Base-by-base conservation (phyloP, 2,329 filamentous ascomycete genomes). In the Fusarium caatingaense region DNA sequence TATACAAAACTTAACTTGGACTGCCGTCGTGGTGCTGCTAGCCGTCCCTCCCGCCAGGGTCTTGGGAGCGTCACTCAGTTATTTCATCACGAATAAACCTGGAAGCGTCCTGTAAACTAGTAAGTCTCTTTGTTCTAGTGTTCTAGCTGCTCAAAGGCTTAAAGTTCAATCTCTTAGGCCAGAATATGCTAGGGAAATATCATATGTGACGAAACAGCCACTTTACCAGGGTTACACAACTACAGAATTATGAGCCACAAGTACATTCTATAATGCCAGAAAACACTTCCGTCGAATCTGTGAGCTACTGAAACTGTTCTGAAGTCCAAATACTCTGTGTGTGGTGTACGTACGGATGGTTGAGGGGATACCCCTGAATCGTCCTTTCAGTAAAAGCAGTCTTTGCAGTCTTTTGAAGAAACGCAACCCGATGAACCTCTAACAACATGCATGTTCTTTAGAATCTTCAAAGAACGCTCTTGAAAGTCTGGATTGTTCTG, bases 121-220 rank as follows among this genome's bases (percentile, higher is more conserved):
- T 13, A 7, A 2, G 3, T 2, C 21, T 13, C 34, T 25, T 44
- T 66, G 20, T 49, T 49, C 20, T 45, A 8, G 10, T 18, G 20
- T 45, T 49, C 20, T 45, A 8, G 18, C 11, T 3, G 8, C 27
- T 16, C 10, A 23, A 4, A n/a, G 21, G n/a, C 8, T n/a, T 3
- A 18, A 6, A 3, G 16, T 44, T 16, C 28, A 11, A 6, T 8
- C 11, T 25, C 8, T 2, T 16, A 28, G 37, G 47, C 55, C n/a
- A 49, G 18, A 32, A 27, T 21, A 30, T 8, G 34, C 10, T 27
- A 32, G 8, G 18, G 7, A 10, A 60, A 66, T 60, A 23, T 55
- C 55, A 55, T 66, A 55, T 34, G 23, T 66, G 32, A 61, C 55
- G 55, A 28, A 27, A 23, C 23, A 44, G 44, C 18, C 11, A 15